Evolutionary conservation across 1,284 basidiomycete species (phyloP).

Genomic region (Cystobasidium slooffiae): DNA sequence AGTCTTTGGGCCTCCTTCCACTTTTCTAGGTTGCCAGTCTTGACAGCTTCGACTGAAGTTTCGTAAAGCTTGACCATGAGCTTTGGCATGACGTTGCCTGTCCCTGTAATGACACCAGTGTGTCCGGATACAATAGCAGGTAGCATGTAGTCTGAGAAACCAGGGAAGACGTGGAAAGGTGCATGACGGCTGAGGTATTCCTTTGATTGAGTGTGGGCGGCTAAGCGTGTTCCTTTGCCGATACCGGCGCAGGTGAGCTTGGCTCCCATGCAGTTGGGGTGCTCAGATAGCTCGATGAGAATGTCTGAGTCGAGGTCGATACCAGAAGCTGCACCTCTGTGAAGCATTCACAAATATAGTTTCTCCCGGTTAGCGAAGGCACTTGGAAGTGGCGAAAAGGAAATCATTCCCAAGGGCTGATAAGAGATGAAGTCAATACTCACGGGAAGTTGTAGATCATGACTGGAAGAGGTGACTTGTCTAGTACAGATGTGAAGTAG

Average conservation of each 20-base stretch:
- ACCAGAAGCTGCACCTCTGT: slow-evolving; percentile 67
- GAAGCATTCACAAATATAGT: not conserved
- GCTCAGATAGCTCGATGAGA: slow-evolving; percentile 70
- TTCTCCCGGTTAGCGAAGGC: slow-evolving; percentile 23
- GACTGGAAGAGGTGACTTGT: slow-evolving; percentile 77
- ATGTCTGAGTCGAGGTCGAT: slow-evolving; percentile 84
- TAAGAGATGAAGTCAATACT: slow-evolving; percentile 48
- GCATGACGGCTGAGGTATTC: slow-evolving; percentile 50
- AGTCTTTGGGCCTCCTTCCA: slow-evolving; percentile 69
- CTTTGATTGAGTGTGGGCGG: slow-evolving; percentile 60
- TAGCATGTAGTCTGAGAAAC: slow-evolving; percentile 67
- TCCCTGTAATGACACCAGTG: slow-evolving; percentile 54
- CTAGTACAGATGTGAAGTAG: slow-evolving; percentile 69
- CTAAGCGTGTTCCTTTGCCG: slow-evolving; percentile 78
- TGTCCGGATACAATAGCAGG: slow-evolving; percentile 69
- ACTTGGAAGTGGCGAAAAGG: not conserved
- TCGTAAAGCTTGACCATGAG: slow-evolving; percentile 68
- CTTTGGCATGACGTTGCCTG: slow-evolving; percentile 75
- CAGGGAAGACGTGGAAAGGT: slow-evolving; percentile 59
- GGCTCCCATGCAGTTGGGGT: slow-evolving; percentile 85
- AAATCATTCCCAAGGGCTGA: not conserved
- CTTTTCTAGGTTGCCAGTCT: slow-evolving; percentile 63
- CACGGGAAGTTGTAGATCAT: slow-evolving; percentile 86
- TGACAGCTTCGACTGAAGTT: slow-evolving; percentile 59
- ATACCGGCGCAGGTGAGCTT: slow-evolving; percentile 63